phyloP scores from a whole-genome alignment of 768 basidiomycete species.

The Hericium coralloides region DNA sequence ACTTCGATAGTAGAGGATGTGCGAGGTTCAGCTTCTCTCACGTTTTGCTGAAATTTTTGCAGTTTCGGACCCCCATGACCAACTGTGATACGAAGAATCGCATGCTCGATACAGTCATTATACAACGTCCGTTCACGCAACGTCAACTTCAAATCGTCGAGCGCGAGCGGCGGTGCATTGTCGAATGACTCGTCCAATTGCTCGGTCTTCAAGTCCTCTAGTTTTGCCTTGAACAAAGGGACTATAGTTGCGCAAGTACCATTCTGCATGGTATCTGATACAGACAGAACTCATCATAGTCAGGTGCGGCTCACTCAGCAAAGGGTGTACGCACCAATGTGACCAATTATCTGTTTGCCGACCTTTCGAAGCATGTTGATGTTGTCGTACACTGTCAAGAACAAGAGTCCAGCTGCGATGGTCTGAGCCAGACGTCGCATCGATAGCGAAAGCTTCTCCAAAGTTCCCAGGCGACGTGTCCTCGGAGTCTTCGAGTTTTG shows the following conservation, averaged over 20 bases:
- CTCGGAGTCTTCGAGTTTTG: no score
- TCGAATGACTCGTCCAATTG: slow-evolving; percentile 17
- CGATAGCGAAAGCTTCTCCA: slow-evolving; percentile 15
- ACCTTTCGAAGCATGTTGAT: slow-evolving; percentile 24
- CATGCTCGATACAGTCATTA: slow-evolving; percentile 12
- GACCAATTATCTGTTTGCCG: slow-evolving; percentile 26
- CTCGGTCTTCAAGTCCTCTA: slow-evolving; percentile 18
- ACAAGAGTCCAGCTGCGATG: slow-evolving; percentile 17
- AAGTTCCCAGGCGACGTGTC: slow-evolving; percentile 1
- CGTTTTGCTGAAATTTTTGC: slow-evolving; percentile 15
- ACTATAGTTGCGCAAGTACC: slow-evolving; percentile 28
- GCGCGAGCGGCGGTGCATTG: slow-evolving; percentile 16
- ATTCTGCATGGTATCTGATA: slow-evolving; percentile 26
- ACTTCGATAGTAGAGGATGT: slow-evolving; percentile 20
- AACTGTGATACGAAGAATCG: slow-evolving; percentile 24
- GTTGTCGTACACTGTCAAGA: slow-evolving; percentile 26
- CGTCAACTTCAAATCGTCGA: slow-evolving; percentile 22
- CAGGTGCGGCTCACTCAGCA: no score
- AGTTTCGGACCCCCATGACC: slow-evolving; percentile 23
- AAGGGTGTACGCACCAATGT: slow-evolving; percentile 12
- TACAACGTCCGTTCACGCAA: not conserved
- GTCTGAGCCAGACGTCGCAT: slow-evolving; percentile 10
- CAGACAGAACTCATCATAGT: no score
- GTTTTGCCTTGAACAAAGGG: slow-evolving; percentile 18
- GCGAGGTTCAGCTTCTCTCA: slow-evolving; percentile 12